Base-by-base conservation (phyloP, 495 filamentous ascomycete genomes). In the Apiosordaria backusii region DNA sequence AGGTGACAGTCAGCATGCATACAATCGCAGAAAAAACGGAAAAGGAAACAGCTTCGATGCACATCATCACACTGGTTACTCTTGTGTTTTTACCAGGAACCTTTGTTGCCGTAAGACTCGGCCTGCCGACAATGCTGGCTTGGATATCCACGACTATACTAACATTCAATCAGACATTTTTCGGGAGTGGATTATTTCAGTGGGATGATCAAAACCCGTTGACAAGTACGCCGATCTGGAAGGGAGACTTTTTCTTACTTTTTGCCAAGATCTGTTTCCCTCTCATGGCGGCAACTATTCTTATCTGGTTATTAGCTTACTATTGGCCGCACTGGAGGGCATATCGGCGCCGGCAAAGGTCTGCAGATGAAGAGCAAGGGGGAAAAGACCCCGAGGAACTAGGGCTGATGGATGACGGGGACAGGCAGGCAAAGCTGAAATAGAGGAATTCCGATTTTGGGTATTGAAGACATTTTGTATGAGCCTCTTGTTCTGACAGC, bases 71-170 rank as follows among this genome's bases (percentile, higher is more conserved):
- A 1, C 4, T 59, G 3, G 57, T 59, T 4, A 59, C 57, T 4
- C 57, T 59, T 25, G 4, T 59, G 3, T 59, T 59, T 27, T 22
- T 59, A 18, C 57, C 57, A 16, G 57, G 57, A 18, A 59, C 57
- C 16, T 59, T 59, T 27, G 24, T 59, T 15, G 57, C 57, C 57
- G 57, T 59, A 59, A 59, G 57, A 59, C 5, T 59, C 24, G 57
- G 57, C 22, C 57, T 59, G 57, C 57, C 57, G 18, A 7, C 23
- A 16, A 13, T 59, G 57, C 5, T 26, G 6, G 57, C 57, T 27
- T 18, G 4, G 6, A 27, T 27, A 25, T 59, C 10, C 35, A 13
- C 35, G 6, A 25, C 22, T 18, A 4, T 59, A 29, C 57, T 59
- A 59, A 59, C 57, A 23, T 59, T 6, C 22, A 22, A 18, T 16